Evolutionary conservation across 768 basidiomycete genomes (phyloP), one percentile per base, ranked within the genome.

Genomic region (button mushroom (Agaricus bisporus)): DNA sequence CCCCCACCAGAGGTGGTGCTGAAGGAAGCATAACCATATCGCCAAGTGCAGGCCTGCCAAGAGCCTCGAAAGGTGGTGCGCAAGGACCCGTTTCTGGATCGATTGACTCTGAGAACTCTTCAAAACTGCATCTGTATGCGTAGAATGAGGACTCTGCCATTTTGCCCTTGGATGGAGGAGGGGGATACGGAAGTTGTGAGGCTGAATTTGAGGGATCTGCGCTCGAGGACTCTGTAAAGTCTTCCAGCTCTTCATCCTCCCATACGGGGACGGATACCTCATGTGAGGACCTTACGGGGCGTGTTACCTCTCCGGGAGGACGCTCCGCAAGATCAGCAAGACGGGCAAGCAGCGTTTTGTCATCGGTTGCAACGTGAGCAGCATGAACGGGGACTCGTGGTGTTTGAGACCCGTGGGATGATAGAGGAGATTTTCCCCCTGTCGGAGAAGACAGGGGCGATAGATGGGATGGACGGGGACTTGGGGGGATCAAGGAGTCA

Each of bases 311-410:
- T 22, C 54, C 43, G 5, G 77, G 76, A n/a, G 83, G 83, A 17
- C 73, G 73, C 56, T 80, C 83, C 35, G 78, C 80, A 28, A 80
- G 57, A 35, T 71, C 71, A 1, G 71, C 75, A 39, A 85, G 69
- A 32, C 73, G 75, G 22, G 79, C 81, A 39, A 86, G 72, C n/a
- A 77, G 57, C 0, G 68, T 62, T 62, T 86, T 86, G 64, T 86
- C 84, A 62, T 86, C 84, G 1, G 76, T 83, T 15, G 84, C 83
- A 44, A 86, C 70, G 61, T 86, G 83, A n/a, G 79, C 83, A 15
- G 68, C 68, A 46, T 68, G 68, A 20, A 63, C 17, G 63, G 61
- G 28, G 61, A 60, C 4, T 58, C 57, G 60, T 5, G 50, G 47
- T 22, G 41, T 39, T 14, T 56, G 45, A 25, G 48, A 37, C 6